Percentiles rank a stretch among this genome's conserved stretches.
phyloP scores from a whole-genome alignment of 257 asterid species.

The Solanum bulbocastanum region DNA sequence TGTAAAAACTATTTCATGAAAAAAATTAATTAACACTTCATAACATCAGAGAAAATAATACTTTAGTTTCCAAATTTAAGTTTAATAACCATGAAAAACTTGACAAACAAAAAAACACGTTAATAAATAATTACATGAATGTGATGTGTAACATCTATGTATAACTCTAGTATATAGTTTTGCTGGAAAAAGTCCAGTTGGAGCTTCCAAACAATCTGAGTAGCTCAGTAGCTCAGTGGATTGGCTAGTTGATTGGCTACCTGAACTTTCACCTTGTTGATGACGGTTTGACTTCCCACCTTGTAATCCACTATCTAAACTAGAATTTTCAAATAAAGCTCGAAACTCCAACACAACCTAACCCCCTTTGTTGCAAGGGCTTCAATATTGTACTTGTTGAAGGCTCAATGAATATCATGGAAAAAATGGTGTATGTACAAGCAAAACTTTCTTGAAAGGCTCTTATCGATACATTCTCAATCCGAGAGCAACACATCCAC shows the following conservation, averaged over 20 bases:
- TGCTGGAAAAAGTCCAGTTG: neutral
- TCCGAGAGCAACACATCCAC: constrained; percentile 78
- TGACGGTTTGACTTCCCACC: neutral
- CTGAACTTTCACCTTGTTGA: neutral
- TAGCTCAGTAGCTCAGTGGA: no score
- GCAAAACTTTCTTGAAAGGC: neutral
- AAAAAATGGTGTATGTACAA: neutral
- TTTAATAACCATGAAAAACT: neutral
- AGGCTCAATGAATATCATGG: neutral
- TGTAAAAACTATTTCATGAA: neutral
- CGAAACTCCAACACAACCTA: neutral
- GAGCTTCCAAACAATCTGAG: neutral
- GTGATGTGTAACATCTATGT: neutral
- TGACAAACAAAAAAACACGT: neutral
- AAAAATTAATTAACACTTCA: neutral
- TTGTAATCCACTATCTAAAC: neutral
- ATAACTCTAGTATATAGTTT: neutral
- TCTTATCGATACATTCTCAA: constrained; percentile 8
- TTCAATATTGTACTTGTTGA: neutral
- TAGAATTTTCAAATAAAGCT: neutral
- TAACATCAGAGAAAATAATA: neutral
- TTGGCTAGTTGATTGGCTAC: neutral
- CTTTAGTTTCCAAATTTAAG: neutral
- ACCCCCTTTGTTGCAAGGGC: neutral
- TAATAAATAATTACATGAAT: neutral